Conservation (phyloP, 192 early-diverging fungal genomes). For the Haplosporangium gracile region DNA sequence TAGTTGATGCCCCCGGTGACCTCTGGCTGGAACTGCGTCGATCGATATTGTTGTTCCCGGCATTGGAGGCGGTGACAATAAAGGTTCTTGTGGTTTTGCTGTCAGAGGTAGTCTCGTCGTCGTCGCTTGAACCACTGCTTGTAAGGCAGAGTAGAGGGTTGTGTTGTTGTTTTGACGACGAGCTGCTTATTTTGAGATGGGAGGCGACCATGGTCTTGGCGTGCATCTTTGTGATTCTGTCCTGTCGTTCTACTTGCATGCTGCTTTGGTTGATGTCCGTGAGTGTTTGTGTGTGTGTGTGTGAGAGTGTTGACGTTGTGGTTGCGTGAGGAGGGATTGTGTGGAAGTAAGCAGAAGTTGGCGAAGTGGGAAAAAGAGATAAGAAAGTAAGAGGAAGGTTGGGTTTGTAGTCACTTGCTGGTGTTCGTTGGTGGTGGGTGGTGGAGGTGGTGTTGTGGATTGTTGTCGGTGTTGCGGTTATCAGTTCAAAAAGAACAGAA, state of each 20-base stretch:
- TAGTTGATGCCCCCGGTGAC: not conserved
- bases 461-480: not conserved
- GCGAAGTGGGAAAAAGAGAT: not conserved
- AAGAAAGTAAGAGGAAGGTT: not conserved
- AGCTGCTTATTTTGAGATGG: not conserved
- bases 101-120: not conserved
- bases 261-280: not conserved
- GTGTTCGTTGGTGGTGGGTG: too few relatives aligned
- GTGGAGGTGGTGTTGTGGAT: not conserved
- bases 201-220: constrained; percentile 13
- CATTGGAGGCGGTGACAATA: not conserved
- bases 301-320: not conserved
- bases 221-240: constrained; percentile 15
- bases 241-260: constrained; percentile 31
- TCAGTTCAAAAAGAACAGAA: not conserved
- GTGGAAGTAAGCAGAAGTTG: not conserved
- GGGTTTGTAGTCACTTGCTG: not conserved
- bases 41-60: not conserved
- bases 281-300: not conserved
- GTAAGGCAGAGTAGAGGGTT: constrained; percentile 1
- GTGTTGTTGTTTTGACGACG: not conserved
- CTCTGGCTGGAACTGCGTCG: not conserved
- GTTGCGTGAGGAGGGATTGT: too few relatives aligned
- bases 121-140: constrained; percentile 9
- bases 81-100: not conserved